Percentiles rank a stretch among this genome's conserved stretches.
phyloP scores from a whole-genome alignment of 1,284 basidiomycete genomes.

The Malassezia yamatoensis region DNA sequence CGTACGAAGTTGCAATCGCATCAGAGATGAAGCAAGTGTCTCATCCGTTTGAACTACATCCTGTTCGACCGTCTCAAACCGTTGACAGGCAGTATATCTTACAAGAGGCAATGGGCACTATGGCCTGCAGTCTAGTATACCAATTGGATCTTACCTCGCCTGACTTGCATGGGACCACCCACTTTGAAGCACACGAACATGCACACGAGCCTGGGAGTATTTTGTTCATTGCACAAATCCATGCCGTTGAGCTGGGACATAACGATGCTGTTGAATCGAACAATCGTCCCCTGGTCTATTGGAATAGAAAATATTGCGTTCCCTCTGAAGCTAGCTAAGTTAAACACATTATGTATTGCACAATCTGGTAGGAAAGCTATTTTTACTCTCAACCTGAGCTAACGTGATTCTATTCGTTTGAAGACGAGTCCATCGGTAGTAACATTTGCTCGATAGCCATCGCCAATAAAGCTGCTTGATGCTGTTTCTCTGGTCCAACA shows the following conservation, averaged over 20 bases:
- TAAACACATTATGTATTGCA: too few relatives aligned
- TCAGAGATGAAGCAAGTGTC: not conserved
- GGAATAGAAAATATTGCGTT: constrained; percentile 12
- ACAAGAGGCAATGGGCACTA: constrained; percentile 13
- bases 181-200: not conserved
- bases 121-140: constrained; percentile 19
- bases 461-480: constrained; percentile 6
- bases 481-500: not conserved
- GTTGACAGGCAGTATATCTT: constrained; percentile 11
- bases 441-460: not conserved
- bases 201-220: constrained; percentile 7
- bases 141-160: constrained; percentile 18
- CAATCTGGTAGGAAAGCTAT: too few relatives aligned
- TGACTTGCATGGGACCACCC: constrained; percentile 10
- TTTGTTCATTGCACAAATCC: constrained; percentile 15
- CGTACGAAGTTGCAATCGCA: not conserved
- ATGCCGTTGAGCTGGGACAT: constrained; percentile 11
- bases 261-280: not conserved
- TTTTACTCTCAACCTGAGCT: too few relatives aligned
- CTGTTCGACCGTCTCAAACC: not conserved
- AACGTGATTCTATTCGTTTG: too few relatives aligned
- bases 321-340: not conserved
- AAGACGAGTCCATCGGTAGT: too few relatives aligned
- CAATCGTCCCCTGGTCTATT: constrained; percentile 12
- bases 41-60: constrained; percentile 6